Evolutionary conservation across 257 asterid species (phyloP), one percentile per base, ranked within the genome.

Genomic region (Galeopsis tetrahit): DNA sequence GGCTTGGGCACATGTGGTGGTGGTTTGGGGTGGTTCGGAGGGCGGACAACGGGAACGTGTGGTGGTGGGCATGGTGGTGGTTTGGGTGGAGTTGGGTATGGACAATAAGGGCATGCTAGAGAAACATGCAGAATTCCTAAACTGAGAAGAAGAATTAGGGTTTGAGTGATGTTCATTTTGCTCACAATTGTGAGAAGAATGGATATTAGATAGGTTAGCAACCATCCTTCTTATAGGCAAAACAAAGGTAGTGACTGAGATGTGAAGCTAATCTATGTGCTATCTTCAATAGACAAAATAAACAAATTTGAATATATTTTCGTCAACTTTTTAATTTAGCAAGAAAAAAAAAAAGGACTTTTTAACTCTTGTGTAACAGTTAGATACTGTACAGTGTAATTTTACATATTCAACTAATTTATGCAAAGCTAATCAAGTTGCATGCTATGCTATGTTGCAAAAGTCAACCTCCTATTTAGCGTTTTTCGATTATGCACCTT

Each of bases 61-160:
- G 72, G 72, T 21, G 28, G 28, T 4, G 48, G 71, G 32, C 2
- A 9, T 55, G 67, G 73, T 21, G 13, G 34, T 31, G 75, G 69
- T 46, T 59, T 14, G 5, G 67, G 57, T 8, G 76, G 76, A 58
- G 86, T 75, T 49, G 84, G 84, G 21, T 70, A 53, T 43, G 88
- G 93, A 70, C 95, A 88, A 40, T 80, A 53, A 46, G 89, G 91
- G n/a, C 95, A 86, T 73, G 91, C 91, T 53, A 75, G 78, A 71
- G 88, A 75, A 60, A 71, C 35, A n/a, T 83, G 74, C 71, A 85
- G 51, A 44, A 73, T 36, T 67, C 78, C 87, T 55, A 82, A 82
- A 72, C 73, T 79, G 56, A 86, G 87, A 7, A 82, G 66, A 13
- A 88, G 76, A 68, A 87, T n/a, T 14, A 81, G 72, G 39, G 75